Base-by-base conservation (phyloP, 768 basidiomycete genomes). In the Termitomyces sp. region DNA sequence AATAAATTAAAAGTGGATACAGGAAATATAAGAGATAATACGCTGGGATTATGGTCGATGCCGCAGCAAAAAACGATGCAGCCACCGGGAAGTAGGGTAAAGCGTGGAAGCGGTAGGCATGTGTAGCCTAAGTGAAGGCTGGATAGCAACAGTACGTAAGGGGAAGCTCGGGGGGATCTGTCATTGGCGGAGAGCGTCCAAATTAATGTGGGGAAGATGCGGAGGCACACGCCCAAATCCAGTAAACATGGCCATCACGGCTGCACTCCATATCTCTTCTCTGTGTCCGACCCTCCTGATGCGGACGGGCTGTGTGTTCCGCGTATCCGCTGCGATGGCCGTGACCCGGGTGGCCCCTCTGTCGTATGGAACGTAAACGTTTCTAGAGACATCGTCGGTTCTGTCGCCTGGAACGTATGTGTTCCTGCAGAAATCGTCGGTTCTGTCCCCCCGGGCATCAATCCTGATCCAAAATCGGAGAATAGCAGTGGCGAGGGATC, bases 111-210 rank as follows among this genome's bases (percentile, higher is more conserved):
- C 72, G 71, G 79, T 80, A 73, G 79, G 74, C 72, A 79, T 74
- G 79, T 79, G 80, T 67, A 65, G 68, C 71, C 66, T 71, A 77
- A 76, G 68, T 76, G 77, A 76, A 76, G 77, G 72, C 71, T 74
- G 75, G 78, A 74, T 80, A 73, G 81, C 81, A 81, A 82, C 81
- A 63, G 71, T 78, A 81, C 81, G 79, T 81, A 82, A 83, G 66
- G 64, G 69, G 70, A 70, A 73, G 70, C 61, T 66, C 70, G 66
- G 70, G 68, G 69, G 70, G 70, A 77, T 78, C 78, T 76, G 74
- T 78, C 76, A 76, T 71, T 71, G 66, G 66, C 68, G 70, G 70
- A 70, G 69, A 66, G 65, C 63, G 64, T 61, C 63, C 71, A 73
- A 68, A 77, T 76, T 74, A 77, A 73, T 78, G 75, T 78, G 77